phyloP scores from a whole-genome alignment of 768 basidiomycete genomes.

The Leccinum barrowsii region DNA sequence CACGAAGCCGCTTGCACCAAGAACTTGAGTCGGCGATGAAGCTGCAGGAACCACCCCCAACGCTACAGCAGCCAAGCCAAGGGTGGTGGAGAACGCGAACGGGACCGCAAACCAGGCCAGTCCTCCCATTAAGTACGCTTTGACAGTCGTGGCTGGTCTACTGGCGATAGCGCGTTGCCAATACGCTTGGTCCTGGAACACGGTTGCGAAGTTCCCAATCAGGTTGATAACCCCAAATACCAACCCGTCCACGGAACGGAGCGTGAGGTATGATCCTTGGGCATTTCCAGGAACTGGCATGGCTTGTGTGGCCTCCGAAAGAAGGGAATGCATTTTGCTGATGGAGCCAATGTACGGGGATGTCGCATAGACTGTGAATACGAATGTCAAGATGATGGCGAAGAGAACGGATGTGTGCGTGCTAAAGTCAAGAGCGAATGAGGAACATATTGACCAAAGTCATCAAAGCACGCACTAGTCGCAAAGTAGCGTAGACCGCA shows the following conservation, averaged over 20 bases:
- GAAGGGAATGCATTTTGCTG: constrained; percentile 72
- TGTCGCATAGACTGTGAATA: constrained; percentile 82
- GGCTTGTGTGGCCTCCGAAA: constrained; percentile 50
- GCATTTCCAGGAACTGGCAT: constrained; percentile 79
- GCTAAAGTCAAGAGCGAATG: constrained; percentile 35
- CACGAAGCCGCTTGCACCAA: constrained; percentile 46
- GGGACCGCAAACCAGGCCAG: constrained; percentile 91
- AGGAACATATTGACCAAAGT: background rate
- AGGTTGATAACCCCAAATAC: constrained; percentile 88
- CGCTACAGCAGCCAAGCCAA: constrained; percentile 86
- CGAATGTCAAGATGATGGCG: constrained; percentile 73
- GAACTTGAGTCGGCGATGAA: constrained; percentile 32
- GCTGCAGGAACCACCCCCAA: constrained; percentile 45
- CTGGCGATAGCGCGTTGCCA: constrained; percentile 93
- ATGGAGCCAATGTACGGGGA: constrained; percentile 78
- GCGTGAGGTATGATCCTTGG: constrained; percentile 79
- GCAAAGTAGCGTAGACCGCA: constrained; percentile 81
- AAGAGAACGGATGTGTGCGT: constrained; percentile 87
- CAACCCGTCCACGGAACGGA: constrained; percentile 71
- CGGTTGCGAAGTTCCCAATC: constrained; percentile 75
- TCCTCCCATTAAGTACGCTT: constrained; percentile 87
- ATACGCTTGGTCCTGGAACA: constrained; percentile 73
- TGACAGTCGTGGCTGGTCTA: constrained; percentile 78
- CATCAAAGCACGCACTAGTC: constrained; percentile 62
- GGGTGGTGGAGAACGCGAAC: constrained; percentile 80